Evolutionary conservation across 129 eudicot species (phyloP).

Genomic region (Kitagawia praeruptora): DNA sequence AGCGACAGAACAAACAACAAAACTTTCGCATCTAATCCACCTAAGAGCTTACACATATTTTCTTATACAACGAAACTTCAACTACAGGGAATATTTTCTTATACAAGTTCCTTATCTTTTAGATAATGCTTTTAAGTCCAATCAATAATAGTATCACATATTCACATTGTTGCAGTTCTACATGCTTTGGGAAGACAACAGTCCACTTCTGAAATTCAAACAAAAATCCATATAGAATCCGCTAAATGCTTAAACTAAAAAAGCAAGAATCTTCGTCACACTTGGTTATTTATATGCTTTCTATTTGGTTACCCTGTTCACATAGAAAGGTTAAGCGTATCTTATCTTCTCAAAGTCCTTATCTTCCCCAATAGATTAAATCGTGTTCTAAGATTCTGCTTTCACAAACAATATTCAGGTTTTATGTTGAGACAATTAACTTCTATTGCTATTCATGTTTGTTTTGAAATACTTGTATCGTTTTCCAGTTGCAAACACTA

Average conservation of each 20-base stretch:
- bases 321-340: background rate
- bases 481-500: no score
- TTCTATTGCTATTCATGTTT: background rate
- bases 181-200: conserved; percentile 2
- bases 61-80: background rate
- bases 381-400: conserved; percentile 11
- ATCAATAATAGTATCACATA: background rate
- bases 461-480: background rate
- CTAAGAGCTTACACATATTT: background rate
- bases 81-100: background rate
- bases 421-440: background rate
- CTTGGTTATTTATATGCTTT: background rate
- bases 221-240: conserved; percentile 6
- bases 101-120: background rate
- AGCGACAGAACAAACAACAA: background rate
- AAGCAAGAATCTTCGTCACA: background rate
- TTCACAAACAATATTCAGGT: background rate
- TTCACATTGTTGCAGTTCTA: background rate
- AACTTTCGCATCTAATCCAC: background rate
- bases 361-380: conserved; percentile 7
- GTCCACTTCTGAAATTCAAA: conserved; percentile 5
- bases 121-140: background rate
- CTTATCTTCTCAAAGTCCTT: background rate
- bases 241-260: background rate
- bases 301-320: background rate